Conservation (phyloP, 371 early-diverging fungal genomes). For the Mucor circinelloides region DNA sequence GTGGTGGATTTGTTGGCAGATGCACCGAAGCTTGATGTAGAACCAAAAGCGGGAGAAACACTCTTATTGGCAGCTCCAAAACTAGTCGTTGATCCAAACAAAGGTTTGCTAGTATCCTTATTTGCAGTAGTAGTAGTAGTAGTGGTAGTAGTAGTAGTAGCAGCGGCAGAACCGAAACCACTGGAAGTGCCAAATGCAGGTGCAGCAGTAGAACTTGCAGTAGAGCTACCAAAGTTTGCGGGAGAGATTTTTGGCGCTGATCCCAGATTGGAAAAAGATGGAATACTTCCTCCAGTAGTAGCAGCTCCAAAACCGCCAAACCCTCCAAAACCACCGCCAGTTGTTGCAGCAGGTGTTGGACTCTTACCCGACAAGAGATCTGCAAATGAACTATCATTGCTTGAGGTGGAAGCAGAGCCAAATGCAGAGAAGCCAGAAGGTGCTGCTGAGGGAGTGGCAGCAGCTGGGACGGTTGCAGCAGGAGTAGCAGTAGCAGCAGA, state of each 20-base stretch:
- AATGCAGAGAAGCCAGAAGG: slow-evolving; percentile 8
- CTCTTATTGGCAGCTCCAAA: background rate
- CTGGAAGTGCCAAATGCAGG: slow-evolving; percentile 16
- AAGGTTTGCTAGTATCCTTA: slow-evolving; percentile 8
- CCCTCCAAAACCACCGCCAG: background rate
- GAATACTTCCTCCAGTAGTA: background rate
- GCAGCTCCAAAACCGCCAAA: slow-evolving; percentile 6
- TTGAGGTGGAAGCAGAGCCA: background rate
- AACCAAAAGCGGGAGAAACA: slow-evolving; percentile 20
- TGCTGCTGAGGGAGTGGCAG: background rate
- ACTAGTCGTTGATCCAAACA: slow-evolving; percentile 7
- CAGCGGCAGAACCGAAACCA: slow-evolving; percentile 3
- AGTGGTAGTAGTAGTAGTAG: slow-evolving; percentile 14
- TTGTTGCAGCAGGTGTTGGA: background rate
- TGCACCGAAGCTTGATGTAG: slow-evolving; percentile 15
- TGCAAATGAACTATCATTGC: slow-evolving; percentile 6
- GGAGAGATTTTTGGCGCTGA: slow-evolving; percentile 12
- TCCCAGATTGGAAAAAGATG: slow-evolving; percentile 10
- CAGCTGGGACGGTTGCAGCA: background rate
- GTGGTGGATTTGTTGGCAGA: background rate
- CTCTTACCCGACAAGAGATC: slow-evolving; percentile 22
- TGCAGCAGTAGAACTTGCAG: background rate
- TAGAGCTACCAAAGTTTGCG: slow-evolving; percentile 27
- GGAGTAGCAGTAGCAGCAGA: slow-evolving; percentile 4
- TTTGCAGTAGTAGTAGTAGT: slow-evolving; percentile 1